A percentile compares a stretch with the other conserved stretches of the same genome.
These are phyloP conservation scores for Rugonectria rugulosa DNA, from an alignment of 2,329 filamentous ascomycete genomes.

Conservation along the genomic window DNA sequence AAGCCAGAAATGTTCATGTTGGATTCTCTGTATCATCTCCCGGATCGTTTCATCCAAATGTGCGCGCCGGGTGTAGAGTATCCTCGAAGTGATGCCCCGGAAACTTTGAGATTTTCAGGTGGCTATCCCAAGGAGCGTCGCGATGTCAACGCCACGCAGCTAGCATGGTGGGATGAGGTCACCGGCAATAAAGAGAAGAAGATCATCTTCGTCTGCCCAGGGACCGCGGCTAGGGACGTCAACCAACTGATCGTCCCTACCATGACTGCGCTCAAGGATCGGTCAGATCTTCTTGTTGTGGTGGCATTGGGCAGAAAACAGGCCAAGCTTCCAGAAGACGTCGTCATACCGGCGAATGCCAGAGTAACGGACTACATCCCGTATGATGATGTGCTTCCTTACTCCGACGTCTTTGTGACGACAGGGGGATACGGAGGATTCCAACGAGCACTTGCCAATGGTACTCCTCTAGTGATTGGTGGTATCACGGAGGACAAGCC, in stretches of 20 bases:
- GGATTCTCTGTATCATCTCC: slow-evolving; percentile 13
- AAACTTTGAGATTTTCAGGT: background rate
- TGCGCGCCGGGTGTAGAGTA: slow-evolving; percentile 15
- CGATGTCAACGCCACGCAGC: no score
- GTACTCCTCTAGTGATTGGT: slow-evolving; percentile 1
- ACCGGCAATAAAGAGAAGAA: background rate
- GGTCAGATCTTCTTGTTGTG: background rate
- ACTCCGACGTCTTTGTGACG: background rate
- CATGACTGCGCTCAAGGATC: slow-evolving; percentile 10
- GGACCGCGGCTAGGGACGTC: slow-evolving; percentile 16
- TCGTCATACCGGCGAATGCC: no score
- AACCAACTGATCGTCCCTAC: slow-evolving; percentile 14
- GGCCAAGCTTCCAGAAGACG: no score
- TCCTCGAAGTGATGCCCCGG: slow-evolving; percentile 17
- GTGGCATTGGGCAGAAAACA: no score
- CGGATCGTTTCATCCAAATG: slow-evolving; percentile 17
- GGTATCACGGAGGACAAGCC: slow-evolving; percentile 2
- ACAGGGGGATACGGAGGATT: slow-evolving; percentile 12
- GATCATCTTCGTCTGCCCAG: slow-evolving; percentile 19
- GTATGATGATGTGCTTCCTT: no score
- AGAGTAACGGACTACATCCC: no score
- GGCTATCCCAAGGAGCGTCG: no score
- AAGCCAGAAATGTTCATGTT: background rate
- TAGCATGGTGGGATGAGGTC: no score
- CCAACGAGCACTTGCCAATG: slow-evolving; percentile 1